Percentiles rank a stretch among this genome's conserved stretches.
Conservation (phyloP, 1,139 yeast species). For the Kazachstania sp. region DNA sequence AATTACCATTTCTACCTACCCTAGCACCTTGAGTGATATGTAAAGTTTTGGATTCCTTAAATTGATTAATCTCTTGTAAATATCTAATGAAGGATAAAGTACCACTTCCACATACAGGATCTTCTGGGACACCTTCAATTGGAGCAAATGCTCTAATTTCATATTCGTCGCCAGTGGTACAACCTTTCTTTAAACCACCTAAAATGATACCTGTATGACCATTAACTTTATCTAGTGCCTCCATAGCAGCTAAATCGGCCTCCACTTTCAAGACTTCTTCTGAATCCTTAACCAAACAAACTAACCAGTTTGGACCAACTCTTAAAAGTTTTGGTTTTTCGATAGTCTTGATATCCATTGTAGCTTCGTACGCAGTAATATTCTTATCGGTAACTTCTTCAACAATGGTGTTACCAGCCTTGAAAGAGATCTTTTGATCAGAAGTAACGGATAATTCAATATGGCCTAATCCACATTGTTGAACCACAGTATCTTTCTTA, state of each 20-base stretch:
- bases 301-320: slow-evolving; percentile 41
- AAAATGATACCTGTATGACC: slow-evolving; percentile 34
- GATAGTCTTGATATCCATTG: slow-evolving; percentile 23
- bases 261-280: slow-evolving; percentile 29
- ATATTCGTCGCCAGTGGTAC: slow-evolving; percentile 13
- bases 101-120: slow-evolving; percentile 49
- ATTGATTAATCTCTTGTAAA: slow-evolving; percentile 22
- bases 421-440: slow-evolving; percentile 17
- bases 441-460: slow-evolving; percentile 31
- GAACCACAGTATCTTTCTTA: slow-evolving; percentile 26
- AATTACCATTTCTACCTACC: slow-evolving; percentile 32
- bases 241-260: slow-evolving; percentile 30
- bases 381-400: slow-evolving; percentile 22
- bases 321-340: slow-evolving; percentile 22
- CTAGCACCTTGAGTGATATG: slow-evolving; percentile 34
- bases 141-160: slow-evolving; percentile 40
- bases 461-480: slow-evolving; percentile 40
- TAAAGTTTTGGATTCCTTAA: slow-evolving; percentile 16
- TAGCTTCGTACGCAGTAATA: slow-evolving; percentile 13
- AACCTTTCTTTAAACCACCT: slow-evolving; percentile 31
- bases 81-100: slow-evolving; percentile 33
- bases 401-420: slow-evolving; percentile 19
- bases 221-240: slow-evolving; percentile 15
- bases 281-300: slow-evolving; percentile 30
- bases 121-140: slow-evolving; percentile 34